A percentile compares a stretch with the other conserved stretches of the same genome.
phyloP scores from a whole-genome alignment of 345 rosid genomes.

The Citrus reticulata region DNA sequence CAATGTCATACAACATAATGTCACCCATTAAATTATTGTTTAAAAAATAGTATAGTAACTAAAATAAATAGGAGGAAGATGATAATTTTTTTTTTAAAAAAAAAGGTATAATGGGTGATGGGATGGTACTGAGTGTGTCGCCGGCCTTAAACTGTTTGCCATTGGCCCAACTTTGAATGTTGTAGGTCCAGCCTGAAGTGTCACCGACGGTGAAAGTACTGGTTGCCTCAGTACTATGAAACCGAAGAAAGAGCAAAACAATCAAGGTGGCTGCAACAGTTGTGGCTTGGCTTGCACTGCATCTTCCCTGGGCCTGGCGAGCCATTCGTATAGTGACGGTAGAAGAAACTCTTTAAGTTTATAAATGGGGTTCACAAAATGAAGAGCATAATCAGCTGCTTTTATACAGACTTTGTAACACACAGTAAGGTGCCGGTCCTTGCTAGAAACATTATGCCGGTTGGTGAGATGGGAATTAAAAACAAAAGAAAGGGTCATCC shows the following conservation, averaged over 20 bases:
- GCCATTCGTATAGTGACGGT: not conserved
- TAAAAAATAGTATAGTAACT: too few relatives aligned
- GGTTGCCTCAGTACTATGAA: not conserved
- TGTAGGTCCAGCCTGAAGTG: conserved; percentile 26
- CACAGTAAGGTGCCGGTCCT: too few relatives aligned
- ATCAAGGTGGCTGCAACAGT: not conserved
- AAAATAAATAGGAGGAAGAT: not conserved
- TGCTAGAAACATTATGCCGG: too few relatives aligned
- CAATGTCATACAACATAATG: too few relatives aligned
- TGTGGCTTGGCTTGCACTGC: not conserved
- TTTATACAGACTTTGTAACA: not conserved
- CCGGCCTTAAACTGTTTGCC: conserved; percentile 23
- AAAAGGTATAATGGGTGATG: not conserved
- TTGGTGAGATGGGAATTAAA: too few relatives aligned
- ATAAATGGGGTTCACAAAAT: not conserved
- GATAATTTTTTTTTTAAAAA: too few relatives aligned
- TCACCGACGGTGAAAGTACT: conserved; percentile 19
- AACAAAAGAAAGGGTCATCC: too few relatives aligned
- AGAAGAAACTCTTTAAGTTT: not conserved
- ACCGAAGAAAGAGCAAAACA: not conserved
- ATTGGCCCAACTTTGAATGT: conserved; percentile 17
- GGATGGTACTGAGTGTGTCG: conserved; percentile 11
- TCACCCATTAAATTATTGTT: not conserved
- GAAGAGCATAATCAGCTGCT: not conserved
- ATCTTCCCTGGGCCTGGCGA: conserved; percentile 17